Base-by-base conservation (phyloP, 371 early-diverging fungal species). In the Mortierella polycephala region DNA sequence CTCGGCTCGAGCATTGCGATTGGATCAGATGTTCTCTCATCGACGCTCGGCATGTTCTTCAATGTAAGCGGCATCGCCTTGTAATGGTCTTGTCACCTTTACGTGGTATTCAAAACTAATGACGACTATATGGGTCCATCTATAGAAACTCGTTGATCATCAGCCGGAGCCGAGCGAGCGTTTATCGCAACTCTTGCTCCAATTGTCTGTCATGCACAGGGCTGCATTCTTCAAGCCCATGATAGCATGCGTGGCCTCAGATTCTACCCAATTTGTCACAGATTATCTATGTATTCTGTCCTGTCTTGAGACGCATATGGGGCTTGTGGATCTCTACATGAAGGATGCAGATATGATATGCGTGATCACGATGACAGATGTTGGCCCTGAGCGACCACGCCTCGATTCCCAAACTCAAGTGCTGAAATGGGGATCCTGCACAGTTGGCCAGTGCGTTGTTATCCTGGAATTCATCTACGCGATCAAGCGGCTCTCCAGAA, bases 321-420 rank as follows among this genome's bases (percentile, higher is more conserved):
- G 83, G 11, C 83, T 86, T 7, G 88, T 90, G 18, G 88, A 89
- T 59, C 73, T 88, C 40, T 90, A 86, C 81, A 89, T 90, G 89
- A 83, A 84, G n/a, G 91, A 90, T 70, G 81, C 83, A 0, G 91
- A 89, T 55, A 85, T 90, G 87, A 86, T 90, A 53, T 85, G 83
- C 63, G 89, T 89, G 5, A 68, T 90, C 18, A 72, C 88, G 7
- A 73, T 90, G 60, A 89, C 89, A 23, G 89, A 90, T 67, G 81
- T 89, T 9, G 87, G 87, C 2, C 63, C 62, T 40, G 82, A 77
- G 18, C 65, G 80, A 52, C 80, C 80, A 13, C 59, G 69, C 9
- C 45, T 7, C 10, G 71, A 70, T 52, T 40, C 60, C n/a, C 66
- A 50, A 21, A 53, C 61, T 58, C 62, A 53, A 52, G 59, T 5